Conservation (phyloP, 2,329 filamentous ascomycete species). For the Ophiosphaerella korrae region DNA sequence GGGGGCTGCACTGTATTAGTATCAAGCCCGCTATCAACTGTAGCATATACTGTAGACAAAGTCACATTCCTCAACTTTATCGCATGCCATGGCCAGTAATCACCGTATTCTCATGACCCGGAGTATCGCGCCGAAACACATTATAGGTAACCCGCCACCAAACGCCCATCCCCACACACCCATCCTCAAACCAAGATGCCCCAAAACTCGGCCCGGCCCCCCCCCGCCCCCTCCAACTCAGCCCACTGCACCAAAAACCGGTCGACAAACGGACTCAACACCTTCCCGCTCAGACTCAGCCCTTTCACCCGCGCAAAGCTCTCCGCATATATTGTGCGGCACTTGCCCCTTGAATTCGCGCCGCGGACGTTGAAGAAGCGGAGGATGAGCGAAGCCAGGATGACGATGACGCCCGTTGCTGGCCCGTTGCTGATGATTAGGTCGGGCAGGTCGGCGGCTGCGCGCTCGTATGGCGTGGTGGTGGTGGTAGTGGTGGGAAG, state of each 20-base stretch:
- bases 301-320: conserved; percentile 86
- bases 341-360: conserved; percentile 54
- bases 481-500: conserved; percentile 12
- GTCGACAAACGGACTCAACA: conserved; percentile 75
- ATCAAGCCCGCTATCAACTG: conserved; percentile 1
- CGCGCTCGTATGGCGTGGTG: conserved; percentile 17
- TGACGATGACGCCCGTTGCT: conserved; percentile 80
- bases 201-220: conserved; percentile 50
- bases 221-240: conserved; percentile 56
- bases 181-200: conserved; percentile 48
- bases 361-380: conserved; percentile 56
- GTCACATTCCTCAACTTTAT: too few species aligned
- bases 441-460: conserved; percentile 63
- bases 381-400: conserved; percentile 62
- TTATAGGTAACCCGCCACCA: too few species aligned
- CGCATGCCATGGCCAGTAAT: too few species aligned
- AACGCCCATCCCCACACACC: neutral
- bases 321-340: conserved; percentile 85
- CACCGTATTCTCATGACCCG: too few species aligned
- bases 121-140: too few species aligned
- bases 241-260: conserved; percentile 84
- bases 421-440: conserved; percentile 87
- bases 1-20: neutral
- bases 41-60: conserved; percentile 31
- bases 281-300: conserved; percentile 81